phyloP scores from a whole-genome alignment of 2,329 filamentous ascomycete species.

The Dothiorella sarmentorum region DNA sequence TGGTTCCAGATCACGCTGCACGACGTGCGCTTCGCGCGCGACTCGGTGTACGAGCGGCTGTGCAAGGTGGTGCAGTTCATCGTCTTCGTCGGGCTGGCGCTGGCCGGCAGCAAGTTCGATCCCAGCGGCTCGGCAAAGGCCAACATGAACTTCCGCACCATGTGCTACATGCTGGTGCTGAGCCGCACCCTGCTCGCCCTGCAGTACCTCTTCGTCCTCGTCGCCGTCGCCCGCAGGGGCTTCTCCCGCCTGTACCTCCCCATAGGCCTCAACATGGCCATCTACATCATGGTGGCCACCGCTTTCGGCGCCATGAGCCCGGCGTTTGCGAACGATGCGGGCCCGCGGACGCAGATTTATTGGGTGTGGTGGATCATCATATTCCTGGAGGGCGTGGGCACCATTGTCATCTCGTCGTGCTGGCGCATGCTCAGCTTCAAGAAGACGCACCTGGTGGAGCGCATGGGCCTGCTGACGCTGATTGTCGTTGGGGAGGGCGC shows the following conservation, averaged over 20 bases:
- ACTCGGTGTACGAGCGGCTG: conserved; percentile 36
- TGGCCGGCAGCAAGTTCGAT: conserved; percentile 36
- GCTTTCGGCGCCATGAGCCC: conserved; percentile 35
- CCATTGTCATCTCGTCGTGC: conserved; percentile 52
- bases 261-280: conserved; percentile 29
- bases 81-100: conserved; percentile 35
- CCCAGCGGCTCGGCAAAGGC: conserved; percentile 20
- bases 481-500: conserved; percentile 66
- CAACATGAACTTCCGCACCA: conserved; percentile 32
- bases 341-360: conserved; percentile 26
- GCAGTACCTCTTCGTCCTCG: conserved; percentile 34
- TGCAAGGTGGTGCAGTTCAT: conserved; percentile 39
- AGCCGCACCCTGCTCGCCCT: conserved; percentile 31
- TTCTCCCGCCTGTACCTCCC: conserved; percentile 36
- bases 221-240: conserved; percentile 26
- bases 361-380: conserved; percentile 44
- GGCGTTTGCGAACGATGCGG: conserved; percentile 26
- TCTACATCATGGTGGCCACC: conserved; percentile 29
- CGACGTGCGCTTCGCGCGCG: conserved; percentile 40
- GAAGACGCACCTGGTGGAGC: conserved; percentile 60
- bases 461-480: conserved; percentile 61
- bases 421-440: conserved; percentile 59
- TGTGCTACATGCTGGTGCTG: conserved; percentile 36
- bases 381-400: conserved; percentile 50
- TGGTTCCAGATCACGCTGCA: conserved; percentile 41